Evolutionary conservation across 139 green algal genomes (phyloP), one percentile per base, ranked within the genome.

Genomic region (Raphidocelis subcapitata): DNA sequence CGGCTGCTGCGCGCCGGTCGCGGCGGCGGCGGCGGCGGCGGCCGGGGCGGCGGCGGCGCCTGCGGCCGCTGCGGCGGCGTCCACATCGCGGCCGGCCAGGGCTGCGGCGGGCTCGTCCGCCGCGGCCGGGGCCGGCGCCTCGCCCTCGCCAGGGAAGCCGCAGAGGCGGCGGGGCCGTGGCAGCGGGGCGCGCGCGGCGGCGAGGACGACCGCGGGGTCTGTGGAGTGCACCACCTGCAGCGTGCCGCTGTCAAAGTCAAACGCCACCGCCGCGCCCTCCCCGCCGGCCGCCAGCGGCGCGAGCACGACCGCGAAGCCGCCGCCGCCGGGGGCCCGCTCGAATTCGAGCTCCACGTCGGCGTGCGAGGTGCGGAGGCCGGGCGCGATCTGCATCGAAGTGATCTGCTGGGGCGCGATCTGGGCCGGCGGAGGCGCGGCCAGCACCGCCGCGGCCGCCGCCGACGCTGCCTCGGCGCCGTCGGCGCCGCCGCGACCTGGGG

Each of bases 171-270:
- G 41, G 8, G 41, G 8, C 8, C 8, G 8, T 12, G 41, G 41
- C 41, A 49, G 41, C 8, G 41, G 8, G 8, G 41, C 41, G 41
- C 12, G 41, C 8, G 41, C 41, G 8, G 41, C 41, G 41, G 41
- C 41, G 8, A 20, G 8, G 41, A 49, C 12, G 41, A 12, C 41
- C 8, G 55, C 35, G 12, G 57, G 35, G 37, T 74, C 67, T 15
- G 67, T 74, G 26, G 67, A 66, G 36, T 74, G 41, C n/a, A 74
- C 41, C 26, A 74, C 69, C 69, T 75, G 69, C 57, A 75, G 28
- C 4, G 37, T 60, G 57, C 56, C 51, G 12, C 56, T 75, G 15
- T 35, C 51, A 55, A 55, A 75, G 57, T 56, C 60, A 41, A 67
- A 75, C 3, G 28, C 35, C n/a, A 75, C 65, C 23, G 20, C 69